Percentiles rank a stretch among this genome's conserved stretches.
Conservation (phyloP, 83 land plant species). For the Thuja plicata region DNA sequence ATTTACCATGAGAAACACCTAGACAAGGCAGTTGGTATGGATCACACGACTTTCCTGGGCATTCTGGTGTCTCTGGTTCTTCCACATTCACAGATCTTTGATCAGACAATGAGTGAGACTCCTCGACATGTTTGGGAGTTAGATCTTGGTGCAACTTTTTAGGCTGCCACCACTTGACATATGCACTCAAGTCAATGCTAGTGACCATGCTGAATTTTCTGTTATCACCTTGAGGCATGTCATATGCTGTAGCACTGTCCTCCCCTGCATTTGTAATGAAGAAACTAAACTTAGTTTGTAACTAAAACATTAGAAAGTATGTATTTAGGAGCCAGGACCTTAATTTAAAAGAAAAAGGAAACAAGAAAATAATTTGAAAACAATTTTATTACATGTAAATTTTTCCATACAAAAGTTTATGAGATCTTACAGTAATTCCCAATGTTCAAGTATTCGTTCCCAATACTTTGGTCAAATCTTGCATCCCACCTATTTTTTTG, state of each 20-base stretch:
- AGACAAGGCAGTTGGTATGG: constrained; percentile 78
- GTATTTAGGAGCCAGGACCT: background rate
- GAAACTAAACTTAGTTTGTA: background rate
- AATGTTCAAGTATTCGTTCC: constrained; percentile 40
- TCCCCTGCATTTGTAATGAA: constrained; percentile 31
- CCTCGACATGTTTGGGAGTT: constrained; percentile 28
- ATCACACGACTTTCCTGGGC: constrained; percentile 37
- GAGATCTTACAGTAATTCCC: constrained; percentile 38
- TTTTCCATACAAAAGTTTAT: background rate
- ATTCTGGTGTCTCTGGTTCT: constrained; percentile 45
- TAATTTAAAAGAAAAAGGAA: background rate
- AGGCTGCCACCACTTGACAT: constrained; percentile 66
- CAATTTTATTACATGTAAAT: background rate
- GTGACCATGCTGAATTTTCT: constrained; percentile 42
- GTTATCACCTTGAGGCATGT: constrained; percentile 13
- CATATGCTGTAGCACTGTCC: constrained; percentile 40
- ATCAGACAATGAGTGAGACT: constrained; percentile 8
- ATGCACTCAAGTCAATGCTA: constrained; percentile 52
- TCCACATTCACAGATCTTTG: constrained; percentile 31
- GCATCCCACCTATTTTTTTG: constrained; percentile 55
- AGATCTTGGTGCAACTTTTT: constrained; percentile 29
- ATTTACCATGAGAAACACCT: constrained; percentile 28
- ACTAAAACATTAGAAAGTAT: background rate
- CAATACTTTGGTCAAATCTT: constrained; percentile 47
- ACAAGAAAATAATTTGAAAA: background rate